Conservation (phyloP, 2,329 filamentous ascomycete genomes). For the Aspergillus nomiae region DNA sequence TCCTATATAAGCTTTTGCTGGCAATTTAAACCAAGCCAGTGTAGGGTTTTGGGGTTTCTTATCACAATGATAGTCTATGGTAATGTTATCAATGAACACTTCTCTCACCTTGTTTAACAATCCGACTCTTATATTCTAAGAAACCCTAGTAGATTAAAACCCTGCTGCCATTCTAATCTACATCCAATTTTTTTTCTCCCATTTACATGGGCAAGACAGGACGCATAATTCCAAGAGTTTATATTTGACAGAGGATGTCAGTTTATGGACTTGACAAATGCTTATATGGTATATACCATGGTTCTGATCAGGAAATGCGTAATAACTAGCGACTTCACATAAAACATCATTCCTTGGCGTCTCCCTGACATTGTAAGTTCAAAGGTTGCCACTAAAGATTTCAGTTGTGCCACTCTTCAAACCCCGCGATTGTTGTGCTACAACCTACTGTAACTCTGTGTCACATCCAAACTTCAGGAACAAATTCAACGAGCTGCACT, state of each 20-base stretch:
- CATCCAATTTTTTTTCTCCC: background rate
- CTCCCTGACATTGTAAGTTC: background rate
- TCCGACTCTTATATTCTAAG: background rate
- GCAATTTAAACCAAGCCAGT: background rate
- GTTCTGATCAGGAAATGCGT: background rate
- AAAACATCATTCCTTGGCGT: background rate
- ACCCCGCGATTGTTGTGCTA: background rate
- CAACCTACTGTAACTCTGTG: background rate
- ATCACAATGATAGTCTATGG: background rate
- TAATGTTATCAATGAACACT: background rate
- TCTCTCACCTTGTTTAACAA: background rate
- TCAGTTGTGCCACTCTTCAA: background rate
- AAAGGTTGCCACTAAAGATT: background rate
- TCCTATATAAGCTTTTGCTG: background rate
- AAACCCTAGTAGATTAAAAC: background rate
- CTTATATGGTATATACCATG: background rate
- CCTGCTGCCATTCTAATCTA: background rate
- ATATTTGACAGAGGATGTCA: background rate
- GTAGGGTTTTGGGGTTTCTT: too few species aligned
- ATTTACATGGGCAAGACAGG: background rate
- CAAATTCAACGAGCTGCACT: background rate
- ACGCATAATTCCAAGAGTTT: background rate
- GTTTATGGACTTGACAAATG: background rate
- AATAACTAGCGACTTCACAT: background rate
- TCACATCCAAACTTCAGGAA: background rate